These are phyloP conservation scores for Gremmenia infestans DNA, from an alignment of 2,329 filamentous ascomycete genomes.

Conservation along the genomic window DNA sequence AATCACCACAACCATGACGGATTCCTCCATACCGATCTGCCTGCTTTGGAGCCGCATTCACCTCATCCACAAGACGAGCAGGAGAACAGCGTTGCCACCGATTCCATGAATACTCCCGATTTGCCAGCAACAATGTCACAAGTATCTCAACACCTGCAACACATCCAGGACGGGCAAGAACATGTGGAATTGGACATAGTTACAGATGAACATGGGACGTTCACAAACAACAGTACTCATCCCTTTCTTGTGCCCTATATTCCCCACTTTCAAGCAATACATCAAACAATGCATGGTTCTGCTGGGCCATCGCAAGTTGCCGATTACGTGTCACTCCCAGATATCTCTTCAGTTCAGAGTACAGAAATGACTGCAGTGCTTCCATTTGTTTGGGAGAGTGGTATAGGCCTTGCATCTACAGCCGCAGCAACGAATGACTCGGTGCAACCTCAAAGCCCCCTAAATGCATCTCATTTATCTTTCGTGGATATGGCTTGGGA, in stretches of 20 bases:
- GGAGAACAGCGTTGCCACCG: slow-evolving; percentile 1
- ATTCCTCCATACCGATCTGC: background rate
- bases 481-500: slow-evolving; percentile 1
- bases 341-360: slow-evolving; percentile 3
- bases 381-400: slow-evolving; percentile 3
- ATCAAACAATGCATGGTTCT: slow-evolving; percentile 1
- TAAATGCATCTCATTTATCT: slow-evolving; percentile 5
- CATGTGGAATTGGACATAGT: slow-evolving; percentile 18
- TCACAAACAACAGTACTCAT: slow-evolving; percentile 25
- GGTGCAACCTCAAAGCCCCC: slow-evolving; percentile 2
- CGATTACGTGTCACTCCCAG: slow-evolving; percentile 8
- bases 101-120: slow-evolving; percentile 6
- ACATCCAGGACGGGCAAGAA: slow-evolving; percentile 29
- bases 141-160: slow-evolving; percentile 28
- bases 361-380: background rate
- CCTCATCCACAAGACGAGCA: background rate
- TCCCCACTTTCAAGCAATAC: slow-evolving; percentile 3
- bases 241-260: slow-evolving; percentile 20
- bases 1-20: background rate
- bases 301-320: background rate
- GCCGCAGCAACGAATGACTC: slow-evolving; percentile 3
- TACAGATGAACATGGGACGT: slow-evolving; percentile 18
- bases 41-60: background rate
- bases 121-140: slow-evolving; percentile 26
- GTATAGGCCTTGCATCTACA: slow-evolving; percentile 5